phyloP scores from a whole-genome alignment of 1,139 yeast species.

The Yamadazyma dushanensis region DNA sequence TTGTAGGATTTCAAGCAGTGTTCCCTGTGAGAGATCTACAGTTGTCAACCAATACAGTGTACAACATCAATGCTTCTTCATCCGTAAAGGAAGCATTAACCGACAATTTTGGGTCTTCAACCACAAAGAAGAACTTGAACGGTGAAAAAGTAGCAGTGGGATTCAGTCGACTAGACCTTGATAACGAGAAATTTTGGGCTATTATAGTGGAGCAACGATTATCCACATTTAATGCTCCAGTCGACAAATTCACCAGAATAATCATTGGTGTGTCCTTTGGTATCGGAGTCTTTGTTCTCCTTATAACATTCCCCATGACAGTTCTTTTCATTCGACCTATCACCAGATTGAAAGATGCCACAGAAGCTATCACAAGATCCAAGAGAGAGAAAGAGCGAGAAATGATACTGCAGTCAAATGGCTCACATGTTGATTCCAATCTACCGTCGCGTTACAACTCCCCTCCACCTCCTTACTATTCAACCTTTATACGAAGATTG shows the following conservation, averaged over 20 bases:
- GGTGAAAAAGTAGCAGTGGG: slow-evolving; percentile 66
- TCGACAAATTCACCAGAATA: slow-evolving; percentile 60
- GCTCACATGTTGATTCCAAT: slow-evolving; percentile 4
- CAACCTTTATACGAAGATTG: slow-evolving; percentile 16
- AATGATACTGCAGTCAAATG: slow-evolving; percentile 4
- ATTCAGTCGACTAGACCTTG: slow-evolving; percentile 54
- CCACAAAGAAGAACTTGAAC: slow-evolving; percentile 42
- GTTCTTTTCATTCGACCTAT: slow-evolving; percentile 87
- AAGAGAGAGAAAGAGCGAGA: slow-evolving; percentile 26
- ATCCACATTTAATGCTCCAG: slow-evolving; percentile 61
- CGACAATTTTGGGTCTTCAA: slow-evolving; percentile 47
- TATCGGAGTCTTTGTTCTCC: slow-evolving; percentile 70
- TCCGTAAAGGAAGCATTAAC: slow-evolving; percentile 43
- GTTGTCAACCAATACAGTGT: slow-evolving; percentile 24
- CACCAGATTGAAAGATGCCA: slow-evolving; percentile 75
- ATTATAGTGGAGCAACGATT: slow-evolving; percentile 69
- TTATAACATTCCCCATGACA: slow-evolving; percentile 79
- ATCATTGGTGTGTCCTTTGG: slow-evolving; percentile 80
- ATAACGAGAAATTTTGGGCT: slow-evolving; percentile 64
- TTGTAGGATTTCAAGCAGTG: slow-evolving; percentile 36
- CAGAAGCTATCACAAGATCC: slow-evolving; percentile 57
- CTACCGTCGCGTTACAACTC: slow-evolving; percentile 8
- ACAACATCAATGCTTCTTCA: slow-evolving; percentile 30
- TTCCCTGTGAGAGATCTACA: slow-evolving; percentile 28
- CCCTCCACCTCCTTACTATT: slow-evolving; percentile 19